These are phyloP conservation scores for Penicillium paxilli DNA, from an alignment of 495 filamentous ascomycete species.

Conservation along the genomic window DNA sequence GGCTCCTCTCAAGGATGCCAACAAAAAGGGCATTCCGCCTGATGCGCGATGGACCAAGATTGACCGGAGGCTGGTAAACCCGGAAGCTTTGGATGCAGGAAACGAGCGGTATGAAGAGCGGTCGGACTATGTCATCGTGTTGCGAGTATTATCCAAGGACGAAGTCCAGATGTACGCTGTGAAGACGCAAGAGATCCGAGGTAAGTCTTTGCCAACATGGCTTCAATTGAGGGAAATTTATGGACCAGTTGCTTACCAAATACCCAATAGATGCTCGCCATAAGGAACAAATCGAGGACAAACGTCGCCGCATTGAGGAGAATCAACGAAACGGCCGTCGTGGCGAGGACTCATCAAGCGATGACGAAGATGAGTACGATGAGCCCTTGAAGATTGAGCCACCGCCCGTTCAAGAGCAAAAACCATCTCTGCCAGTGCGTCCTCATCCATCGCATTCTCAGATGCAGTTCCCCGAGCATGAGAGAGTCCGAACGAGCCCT, in stretches of 20 bases:
- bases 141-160: conserved; percentile 75
- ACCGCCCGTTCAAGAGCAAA: conserved; percentile 14
- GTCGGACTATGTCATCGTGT: conserved; percentile 80
- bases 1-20: conserved; percentile 78
- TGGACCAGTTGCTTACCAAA: conserved; percentile 8
- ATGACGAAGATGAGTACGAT: conserved; percentile 40
- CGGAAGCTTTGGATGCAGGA: conserved; percentile 70
- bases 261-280: conserved; percentile 31
- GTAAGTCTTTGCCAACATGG: conserved; percentile 44
- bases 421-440: conserved; percentile 17
- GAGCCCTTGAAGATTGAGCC: conserved; percentile 36
- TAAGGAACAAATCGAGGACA: conserved; percentile 36
- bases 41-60: conserved; percentile 90
- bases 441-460: conserved; percentile 14
- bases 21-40: conserved; percentile 70
- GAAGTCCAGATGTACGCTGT: conserved; percentile 79
- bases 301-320: conserved; percentile 33
- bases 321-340: conserved; percentile 31
- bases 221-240: not conserved
- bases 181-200: conserved; percentile 74
- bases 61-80: conserved; percentile 78
- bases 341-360: conserved; percentile 38
- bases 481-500: conserved; percentile 5
- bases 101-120: conserved; percentile 82
- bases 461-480: conserved; percentile 11